Conservation (phyloP, 345 rosid species). For the Acer negundo region DNA sequence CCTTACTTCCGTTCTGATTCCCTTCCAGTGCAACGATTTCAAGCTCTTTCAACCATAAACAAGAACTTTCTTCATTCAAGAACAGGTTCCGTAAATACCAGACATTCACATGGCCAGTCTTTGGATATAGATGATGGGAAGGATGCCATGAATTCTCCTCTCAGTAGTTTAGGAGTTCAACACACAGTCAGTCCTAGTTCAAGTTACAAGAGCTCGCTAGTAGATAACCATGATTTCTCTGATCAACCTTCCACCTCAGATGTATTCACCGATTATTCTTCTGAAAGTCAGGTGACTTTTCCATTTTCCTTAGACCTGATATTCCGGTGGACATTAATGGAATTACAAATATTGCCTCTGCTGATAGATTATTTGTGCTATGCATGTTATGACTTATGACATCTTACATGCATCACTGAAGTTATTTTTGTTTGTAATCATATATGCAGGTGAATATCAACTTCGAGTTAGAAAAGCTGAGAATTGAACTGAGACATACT, state of each 20-base stretch:
- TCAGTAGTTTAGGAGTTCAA: constrained; percentile 38
- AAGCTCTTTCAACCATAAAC: constrained; percentile 67
- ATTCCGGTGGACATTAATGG: no score
- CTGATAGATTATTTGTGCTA: not conserved
- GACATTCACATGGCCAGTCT: constrained; percentile 49
- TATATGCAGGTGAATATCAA: constrained; percentile 47
- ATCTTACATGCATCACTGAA: not conserved
- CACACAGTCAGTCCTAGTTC: constrained; percentile 34
- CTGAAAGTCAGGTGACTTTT: constrained; percentile 53
- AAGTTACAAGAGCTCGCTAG: constrained; percentile 46
- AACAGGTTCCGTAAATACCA: constrained; percentile 37
- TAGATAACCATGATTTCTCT: constrained; percentile 48
- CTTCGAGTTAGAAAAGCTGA: constrained; percentile 86
- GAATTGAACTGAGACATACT: constrained; percentile 77
- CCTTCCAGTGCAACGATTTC: constrained; percentile 55
- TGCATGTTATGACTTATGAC: not conserved
- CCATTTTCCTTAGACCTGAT: constrained; percentile 13
- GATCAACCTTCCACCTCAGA: constrained; percentile 62
- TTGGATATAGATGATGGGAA: constrained; percentile 43
- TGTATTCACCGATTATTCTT: constrained; percentile 39
- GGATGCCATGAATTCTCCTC: constrained; percentile 33
- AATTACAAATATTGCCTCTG: not conserved
- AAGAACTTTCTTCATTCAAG: constrained; percentile 39
- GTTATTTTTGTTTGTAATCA: constrained; percentile 10
- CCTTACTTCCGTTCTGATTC: constrained; percentile 49